phyloP scores from a whole-genome alignment of 2,329 filamentous ascomycete species.

The Sporothrix euskadiensis region DNA sequence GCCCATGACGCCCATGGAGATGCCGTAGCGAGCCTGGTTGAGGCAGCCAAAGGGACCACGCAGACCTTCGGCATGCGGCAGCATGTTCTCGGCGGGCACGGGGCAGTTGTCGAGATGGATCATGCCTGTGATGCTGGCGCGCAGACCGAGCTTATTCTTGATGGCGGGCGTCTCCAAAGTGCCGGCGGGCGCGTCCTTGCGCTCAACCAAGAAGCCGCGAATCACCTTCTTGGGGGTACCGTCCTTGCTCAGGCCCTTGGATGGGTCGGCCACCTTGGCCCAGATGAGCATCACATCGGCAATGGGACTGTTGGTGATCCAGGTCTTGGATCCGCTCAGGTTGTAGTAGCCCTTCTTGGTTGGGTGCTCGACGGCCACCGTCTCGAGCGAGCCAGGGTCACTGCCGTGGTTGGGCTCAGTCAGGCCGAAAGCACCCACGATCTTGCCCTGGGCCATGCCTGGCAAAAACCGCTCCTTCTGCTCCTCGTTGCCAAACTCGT shows the following conservation, averaged over 20 bases:
- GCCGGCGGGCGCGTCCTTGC: conserved; percentile 78
- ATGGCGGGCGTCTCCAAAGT: conserved; percentile 89
- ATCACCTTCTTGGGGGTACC: conserved; percentile 50
- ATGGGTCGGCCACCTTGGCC: conserved; percentile 88
- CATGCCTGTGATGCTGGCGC: conserved; percentile 95
- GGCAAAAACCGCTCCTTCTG: conserved; percentile 79
- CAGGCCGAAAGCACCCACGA: conserved; percentile 78
- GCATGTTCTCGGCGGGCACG: conserved; percentile 89
- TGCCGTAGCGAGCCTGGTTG: conserved; percentile 90
- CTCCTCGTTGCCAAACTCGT: conserved; percentile 77
- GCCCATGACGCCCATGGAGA: conserved; percentile 90
- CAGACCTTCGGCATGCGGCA: conserved; percentile 84
- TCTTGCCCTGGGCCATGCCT: conserved; percentile 71
- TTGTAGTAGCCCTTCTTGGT: conserved; percentile 74
- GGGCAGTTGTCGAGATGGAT: conserved; percentile 92
- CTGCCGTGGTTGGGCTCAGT: conserved; percentile 89
- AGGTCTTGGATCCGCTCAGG: conserved; percentile 78
- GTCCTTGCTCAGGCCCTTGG: conserved; percentile 54
- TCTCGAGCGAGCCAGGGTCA: conserved; percentile 85
- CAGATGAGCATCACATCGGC: conserved; percentile 80
- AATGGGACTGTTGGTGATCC: conserved; percentile 90
- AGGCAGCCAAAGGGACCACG: conserved; percentile 89
- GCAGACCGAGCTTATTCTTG: conserved; percentile 92
- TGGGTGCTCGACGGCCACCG: conserved; percentile 72
- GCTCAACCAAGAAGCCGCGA: conserved; percentile 85